Base-by-base conservation (phyloP, 2,329 filamentous ascomycete genomes). In the Aureobasidium vineae region DNA sequence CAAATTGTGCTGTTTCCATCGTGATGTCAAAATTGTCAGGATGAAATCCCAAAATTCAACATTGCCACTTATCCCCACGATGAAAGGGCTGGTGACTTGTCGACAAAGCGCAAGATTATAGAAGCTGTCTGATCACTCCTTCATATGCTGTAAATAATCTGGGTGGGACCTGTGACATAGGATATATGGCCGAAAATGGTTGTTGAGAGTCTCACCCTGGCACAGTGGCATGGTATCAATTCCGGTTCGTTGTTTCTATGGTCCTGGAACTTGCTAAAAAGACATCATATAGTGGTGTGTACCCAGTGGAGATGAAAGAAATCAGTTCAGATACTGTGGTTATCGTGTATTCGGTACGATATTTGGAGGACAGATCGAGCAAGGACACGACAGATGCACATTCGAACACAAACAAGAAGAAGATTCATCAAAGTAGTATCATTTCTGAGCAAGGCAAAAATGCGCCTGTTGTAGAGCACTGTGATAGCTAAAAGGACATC, bases 381-480 rank as follows among this genome's bases (percentile, higher is more conserved):
- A 2, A 26, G 23, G 21, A 6, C 7, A 10, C 28, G 23, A 38
- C 2, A 38, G 15, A 21, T 5, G 31, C 0, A 10, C 5, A 33
- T 8, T 31, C 31, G 40, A 8, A n/a, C 36, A 41, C 11, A 23
- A 28, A 38, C 31, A 11, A 59, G 19, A 45, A 11, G 40, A 33
- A 33, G 26, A 15, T 5, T 21, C 26, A 33, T 26, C 38, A 59
- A 57, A 10, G 5, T 15, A 45, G 54, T 31, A 21, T 59, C 23
- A 21, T 45, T 33, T 21, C 28, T n/a, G 40, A 43, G 54, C 38
- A 45, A 43, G 23, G 23, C 23, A 26, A 43, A 7, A 3, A 33
- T 31, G 38, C 40, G 40, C 54, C 54, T n/a, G 26, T 33, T 59
- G 54, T 59, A 59, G 26, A 59, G 54, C 26, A 43, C 19, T 45